Evolutionary conservation across 495 filamentous ascomycete species (phyloP).

Genomic region (Lineolata rhizophorae): DNA sequence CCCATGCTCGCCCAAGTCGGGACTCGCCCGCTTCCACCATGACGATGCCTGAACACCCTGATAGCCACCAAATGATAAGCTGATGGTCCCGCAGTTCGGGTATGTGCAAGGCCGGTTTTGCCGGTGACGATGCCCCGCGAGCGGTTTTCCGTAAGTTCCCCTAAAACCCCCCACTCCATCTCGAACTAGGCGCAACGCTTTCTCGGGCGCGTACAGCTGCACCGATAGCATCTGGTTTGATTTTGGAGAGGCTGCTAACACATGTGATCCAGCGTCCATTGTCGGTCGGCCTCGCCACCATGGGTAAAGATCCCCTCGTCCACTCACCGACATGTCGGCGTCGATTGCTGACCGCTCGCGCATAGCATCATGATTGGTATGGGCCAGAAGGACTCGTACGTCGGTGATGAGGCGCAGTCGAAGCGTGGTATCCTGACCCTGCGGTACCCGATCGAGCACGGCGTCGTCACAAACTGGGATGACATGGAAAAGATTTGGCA

Average conservation of each 20-base stretch:
- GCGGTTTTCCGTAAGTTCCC: constrained; percentile 96
- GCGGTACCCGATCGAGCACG: constrained; percentile 98
- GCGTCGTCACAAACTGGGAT: constrained; percentile 99
- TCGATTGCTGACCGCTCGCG: no score
- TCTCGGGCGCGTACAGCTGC: background rate
- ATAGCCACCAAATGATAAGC: no score
- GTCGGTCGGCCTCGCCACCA: constrained; percentile 98
- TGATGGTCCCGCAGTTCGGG: constrained; percentile 50
- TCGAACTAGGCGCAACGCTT: background rate
- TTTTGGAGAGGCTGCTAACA: constrained; percentile 9
- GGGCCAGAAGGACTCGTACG: constrained; percentile 99
- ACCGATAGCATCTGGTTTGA: no score
- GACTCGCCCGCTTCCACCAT: no score
- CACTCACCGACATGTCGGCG: background rate
- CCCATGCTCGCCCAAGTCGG: no score
- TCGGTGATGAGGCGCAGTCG: constrained; percentile 98
- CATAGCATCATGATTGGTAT: constrained; percentile 99
- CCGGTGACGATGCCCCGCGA: constrained; percentile 98
- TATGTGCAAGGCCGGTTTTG: constrained; percentile 99
- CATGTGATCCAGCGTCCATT: constrained; percentile 54
- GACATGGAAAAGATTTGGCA: constrained; percentile 99
- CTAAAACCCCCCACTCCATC: background rate
- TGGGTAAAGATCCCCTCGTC: constrained; percentile 50
- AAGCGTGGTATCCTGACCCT: constrained; percentile 99
- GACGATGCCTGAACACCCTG: no score